These are phyloP conservation scores for Phalaenopsis hybrid DNA, from an alignment of 116 monocot species.

Conservation along the genomic window DNA sequence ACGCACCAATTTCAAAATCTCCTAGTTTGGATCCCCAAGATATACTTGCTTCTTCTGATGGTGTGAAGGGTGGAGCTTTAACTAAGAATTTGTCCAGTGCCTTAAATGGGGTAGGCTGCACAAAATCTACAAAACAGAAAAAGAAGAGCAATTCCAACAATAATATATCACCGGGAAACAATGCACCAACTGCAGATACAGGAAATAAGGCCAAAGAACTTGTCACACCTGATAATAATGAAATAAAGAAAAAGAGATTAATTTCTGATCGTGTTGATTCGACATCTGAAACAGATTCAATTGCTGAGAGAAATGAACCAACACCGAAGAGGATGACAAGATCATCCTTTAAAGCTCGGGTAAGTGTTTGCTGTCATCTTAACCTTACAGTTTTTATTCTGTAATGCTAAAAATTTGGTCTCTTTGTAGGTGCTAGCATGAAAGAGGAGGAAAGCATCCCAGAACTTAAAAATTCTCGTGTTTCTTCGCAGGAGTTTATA, in stretches of 20 bases:
- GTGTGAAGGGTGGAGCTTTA: not conserved
- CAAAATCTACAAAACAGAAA: not conserved
- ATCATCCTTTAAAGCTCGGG: conserved; percentile 1
- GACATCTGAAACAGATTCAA: not conserved
- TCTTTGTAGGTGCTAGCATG: conserved; percentile 3
- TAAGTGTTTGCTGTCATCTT: conserved; percentile 8
- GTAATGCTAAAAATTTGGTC: not conserved
- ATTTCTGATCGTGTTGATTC: not conserved
- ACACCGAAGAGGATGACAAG: conserved; percentile 9
- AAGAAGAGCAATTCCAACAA: not conserved
- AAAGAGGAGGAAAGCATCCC: conserved; percentile 3
- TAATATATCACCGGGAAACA: not conserved
- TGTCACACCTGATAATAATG: conserved; percentile 4
- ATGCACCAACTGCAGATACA: conserved; percentile 5
- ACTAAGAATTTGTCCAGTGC: not conserved
- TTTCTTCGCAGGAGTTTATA: conserved; percentile 8
- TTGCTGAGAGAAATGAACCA: not conserved
- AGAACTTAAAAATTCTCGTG: conserved; percentile 8
- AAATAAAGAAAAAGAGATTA: conserved; percentile 17
- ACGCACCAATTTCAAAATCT: conserved; percentile 1
- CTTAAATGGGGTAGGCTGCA: not conserved
- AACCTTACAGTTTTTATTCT: not conserved
- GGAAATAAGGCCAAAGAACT: conserved; percentile 5
- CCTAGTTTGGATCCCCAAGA: not conserved
- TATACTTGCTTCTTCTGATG: not conserved